A percentile compares a stretch with the other conserved stretches of the same genome.
Evolutionary conservation across 768 basidiomycete genomes (phyloP).

Genomic region (Kockovaella imperatae): DNA sequence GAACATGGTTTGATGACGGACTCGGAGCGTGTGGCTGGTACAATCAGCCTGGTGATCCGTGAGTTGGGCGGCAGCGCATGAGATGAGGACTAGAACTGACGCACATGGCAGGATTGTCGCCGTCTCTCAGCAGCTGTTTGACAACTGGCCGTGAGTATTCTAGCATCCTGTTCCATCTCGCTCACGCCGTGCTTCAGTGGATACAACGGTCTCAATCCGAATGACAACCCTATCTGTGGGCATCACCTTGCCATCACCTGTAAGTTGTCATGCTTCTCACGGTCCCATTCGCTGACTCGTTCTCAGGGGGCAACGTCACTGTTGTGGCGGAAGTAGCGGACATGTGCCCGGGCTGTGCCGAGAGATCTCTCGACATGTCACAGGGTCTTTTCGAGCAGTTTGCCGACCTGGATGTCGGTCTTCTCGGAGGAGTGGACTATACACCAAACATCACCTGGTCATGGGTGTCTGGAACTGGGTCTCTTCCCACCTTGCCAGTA

Average conservation of each 20-base stretch:
- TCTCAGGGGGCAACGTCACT: conserved; percentile 21
- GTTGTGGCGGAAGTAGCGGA: conserved; percentile 27
- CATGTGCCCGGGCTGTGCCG: conserved; percentile 30
- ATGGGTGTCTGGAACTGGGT: conserved; percentile 16
- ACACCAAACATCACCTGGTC: conserved; percentile 24
- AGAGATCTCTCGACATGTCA: conserved; percentile 33
- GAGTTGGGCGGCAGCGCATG: neutral
- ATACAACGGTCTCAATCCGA: conserved; percentile 31
- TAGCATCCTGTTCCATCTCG: no score
- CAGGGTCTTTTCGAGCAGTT: conserved; percentile 29
- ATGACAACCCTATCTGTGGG: conserved; percentile 34
- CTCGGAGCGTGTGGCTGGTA: conserved; percentile 31
- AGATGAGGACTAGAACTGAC: neutral
- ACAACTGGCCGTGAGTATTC: conserved; percentile 37
- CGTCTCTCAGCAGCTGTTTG: conserved; percentile 23
- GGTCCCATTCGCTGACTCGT: neutral
- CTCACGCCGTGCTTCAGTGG: no score
- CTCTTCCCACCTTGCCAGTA: conserved; percentile 13
- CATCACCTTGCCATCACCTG: conserved; percentile 26
- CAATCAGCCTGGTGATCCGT: conserved; percentile 18
- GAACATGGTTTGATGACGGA: conserved; percentile 32
- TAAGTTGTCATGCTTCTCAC: conserved; percentile 9
- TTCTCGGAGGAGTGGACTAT: conserved; percentile 18
- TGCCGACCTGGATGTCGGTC: conserved; percentile 18
- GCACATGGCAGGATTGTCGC: conserved; percentile 22